Base-by-base conservation (phyloP, 345 rosid genomes). In the Punica granatum region DNA sequence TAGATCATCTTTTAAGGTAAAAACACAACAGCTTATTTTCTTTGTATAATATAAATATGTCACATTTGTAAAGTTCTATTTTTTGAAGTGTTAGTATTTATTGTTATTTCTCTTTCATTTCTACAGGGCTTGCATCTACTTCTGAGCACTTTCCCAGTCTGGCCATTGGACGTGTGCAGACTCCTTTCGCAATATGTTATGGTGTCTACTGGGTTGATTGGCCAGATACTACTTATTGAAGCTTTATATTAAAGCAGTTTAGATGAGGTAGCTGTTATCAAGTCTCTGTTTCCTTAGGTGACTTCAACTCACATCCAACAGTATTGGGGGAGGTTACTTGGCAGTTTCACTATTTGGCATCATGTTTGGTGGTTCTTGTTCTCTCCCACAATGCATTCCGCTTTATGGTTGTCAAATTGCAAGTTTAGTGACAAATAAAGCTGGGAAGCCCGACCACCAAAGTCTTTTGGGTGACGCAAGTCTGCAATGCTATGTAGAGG, bases 391-490 rank as follows among this genome's bases (percentile, higher is more conserved):
- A 28, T 78, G 77, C 66, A 41, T 77, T 67, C 67, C 68, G 72
- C 78, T 34, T 72, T 71, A 66, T 70, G 34, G 15, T 72, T 76
- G 63, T 73, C 75, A 79, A 76, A 79, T 70, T 76, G 71, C 73
- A 73, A 71, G 69, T 81, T 73, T 73, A 75, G 67, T 61, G 70
- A 77, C 76, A 72, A 85, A 85, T 83, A 86, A 86, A 76, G 85
- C 83, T 66, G 62, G 44, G 75, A 73, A 71, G 87, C 79, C 82
- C 76, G 60, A 77, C 71, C 73, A 61, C 79, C 77, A 53, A 70
- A 75, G 79, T 59, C 53, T 42, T 64, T 68, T 67, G 28, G 66
- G 79, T 70, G 73, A 74, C 62, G 28, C 74, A 71, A 48, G 69
- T 72, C 21, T 64, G 65, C 60, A 58, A 70, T 63, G 72, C 60